Conservation (phyloP, 139 green algal genomes). For the Chlamydomonas sphaeroides region DNA sequence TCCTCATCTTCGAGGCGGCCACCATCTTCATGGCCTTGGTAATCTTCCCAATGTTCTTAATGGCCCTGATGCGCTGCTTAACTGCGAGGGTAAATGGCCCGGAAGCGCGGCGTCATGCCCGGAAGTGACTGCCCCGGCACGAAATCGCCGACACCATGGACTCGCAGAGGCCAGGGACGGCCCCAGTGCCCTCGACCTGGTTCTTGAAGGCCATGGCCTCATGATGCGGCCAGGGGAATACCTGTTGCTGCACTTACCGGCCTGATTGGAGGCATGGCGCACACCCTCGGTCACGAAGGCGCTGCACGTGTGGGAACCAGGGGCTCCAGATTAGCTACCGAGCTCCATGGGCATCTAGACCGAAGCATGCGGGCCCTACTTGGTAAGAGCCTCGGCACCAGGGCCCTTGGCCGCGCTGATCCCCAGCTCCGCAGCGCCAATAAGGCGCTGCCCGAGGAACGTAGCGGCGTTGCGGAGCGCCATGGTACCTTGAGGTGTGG, state of each 20-base stretch:
- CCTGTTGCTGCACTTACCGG: constrained; percentile 43
- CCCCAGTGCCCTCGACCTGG: no score
- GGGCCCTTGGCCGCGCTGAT: constrained; percentile 27
- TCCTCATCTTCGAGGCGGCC: constrained; percentile 97
- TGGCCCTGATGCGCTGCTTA: constrained; percentile 96
- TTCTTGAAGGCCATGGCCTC: no score
- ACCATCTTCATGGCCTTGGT: constrained; percentile 99
- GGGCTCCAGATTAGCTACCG: no score
- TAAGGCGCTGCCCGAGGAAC: constrained; percentile 26
- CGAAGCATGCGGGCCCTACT: background rate
- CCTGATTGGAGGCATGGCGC: constrained; percentile 66
- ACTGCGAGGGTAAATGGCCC: no score
- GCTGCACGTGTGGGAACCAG: constrained; percentile 12
- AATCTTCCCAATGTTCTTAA: constrained; percentile 99
- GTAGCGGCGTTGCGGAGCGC: constrained; percentile 36
- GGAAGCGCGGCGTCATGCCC: no score
- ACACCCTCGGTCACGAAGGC: constrained; percentile 46
- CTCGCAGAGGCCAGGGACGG: no score
- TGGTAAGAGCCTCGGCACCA: constrained; percentile 28
- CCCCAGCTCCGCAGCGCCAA: constrained; percentile 17
- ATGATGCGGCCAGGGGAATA: no score
- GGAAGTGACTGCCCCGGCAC: no score
- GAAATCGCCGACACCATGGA: no score
- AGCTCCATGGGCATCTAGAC: no score
- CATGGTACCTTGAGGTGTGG: no score